Evolutionary conservation across 306 rosid species (phyloP), one percentile per base, ranked within the genome.

Genomic region (Dicorynia guianensis): DNA sequence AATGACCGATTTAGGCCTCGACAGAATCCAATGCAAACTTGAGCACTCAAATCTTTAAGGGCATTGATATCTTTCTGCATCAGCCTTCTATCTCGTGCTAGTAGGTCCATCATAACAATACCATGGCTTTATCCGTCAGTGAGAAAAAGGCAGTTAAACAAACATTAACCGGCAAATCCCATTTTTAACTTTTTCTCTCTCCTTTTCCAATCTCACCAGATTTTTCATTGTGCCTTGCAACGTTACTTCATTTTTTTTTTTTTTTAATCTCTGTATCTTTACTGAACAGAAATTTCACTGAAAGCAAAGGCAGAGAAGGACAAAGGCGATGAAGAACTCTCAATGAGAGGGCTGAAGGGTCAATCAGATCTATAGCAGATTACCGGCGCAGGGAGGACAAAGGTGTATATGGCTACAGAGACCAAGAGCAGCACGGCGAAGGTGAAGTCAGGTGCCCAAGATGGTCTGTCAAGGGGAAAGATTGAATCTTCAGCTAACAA

Each of bases 391-490:
- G 63, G 47, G 55, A 19, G 20, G 42, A 65, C 33, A 60, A 60
- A n/a, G 50, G 53, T 25, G 39, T 52, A 30, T 46, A 93, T 88
- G 96, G 91, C 88, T 70, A 50, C 89, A 20, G 85, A 83, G 60
- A 67, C 69, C 54, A 87, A 80, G 80, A 64, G 67, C 66, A 75
- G 79, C 9, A 56, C 69, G 11, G 68, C 76, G 83, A 92, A 80
- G 79, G 60, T 79, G 57, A 92, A 81, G 85, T 81, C 88, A 17
- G 72, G 73, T 56, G 67, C 62, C 47, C 84, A 69, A 76, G 90
- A 85, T 85, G 89, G 82, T n/a, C 63, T 87, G 76, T 86, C 91
- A 14, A 92, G 76, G 65, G 87, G 76, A 35, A 92, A 80, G 88
- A 39, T 76, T 57, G 88, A 85, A 15, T 67, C 74, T 78, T 91